Evolutionary conservation across 2,329 filamentous ascomycete genomes (phyloP).

Genomic region (Cladophialophora chaetospira): DNA sequence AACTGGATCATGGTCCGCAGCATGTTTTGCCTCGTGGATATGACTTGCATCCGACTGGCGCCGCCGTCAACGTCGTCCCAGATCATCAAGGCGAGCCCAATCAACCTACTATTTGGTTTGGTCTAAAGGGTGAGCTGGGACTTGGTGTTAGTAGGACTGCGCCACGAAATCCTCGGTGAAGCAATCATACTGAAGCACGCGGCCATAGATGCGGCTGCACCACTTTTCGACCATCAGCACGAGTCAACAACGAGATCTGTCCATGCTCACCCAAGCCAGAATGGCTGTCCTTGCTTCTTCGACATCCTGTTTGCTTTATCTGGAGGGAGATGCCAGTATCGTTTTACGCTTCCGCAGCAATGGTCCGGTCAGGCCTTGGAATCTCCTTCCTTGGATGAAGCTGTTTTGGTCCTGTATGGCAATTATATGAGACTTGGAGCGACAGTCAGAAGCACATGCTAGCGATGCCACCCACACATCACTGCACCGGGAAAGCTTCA

Average conservation of each 20-base stretch:
- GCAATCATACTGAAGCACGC: conserved; percentile 24
- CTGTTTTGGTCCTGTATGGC: not conserved
- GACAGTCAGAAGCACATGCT: not conserved
- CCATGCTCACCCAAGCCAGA: conserved; percentile 26
- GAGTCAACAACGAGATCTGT: not conserved
- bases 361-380: too few species aligned
- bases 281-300: conserved; percentile 23
- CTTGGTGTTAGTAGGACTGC: not conserved
- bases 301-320: conserved; percentile 10
- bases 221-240: conserved; percentile 16
- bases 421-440: not conserved
- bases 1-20: conserved; percentile 22
- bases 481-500: not conserved
- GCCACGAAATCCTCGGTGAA: not conserved
- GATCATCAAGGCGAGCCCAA: not conserved
- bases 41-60: conserved; percentile 26
- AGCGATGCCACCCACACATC: not conserved
- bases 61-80: not conserved
- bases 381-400: not conserved
- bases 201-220: conserved; percentile 25
- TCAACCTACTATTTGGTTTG: conserved; percentile 27
- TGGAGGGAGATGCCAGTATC: not conserved
- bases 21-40: conserved; percentile 25
- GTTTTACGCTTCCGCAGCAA: not conserved
- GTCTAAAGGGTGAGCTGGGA: conserved; percentile 24